Conservation (phyloP, 352 stramenopile genomes). For the Pythium rishiriense region DNA sequence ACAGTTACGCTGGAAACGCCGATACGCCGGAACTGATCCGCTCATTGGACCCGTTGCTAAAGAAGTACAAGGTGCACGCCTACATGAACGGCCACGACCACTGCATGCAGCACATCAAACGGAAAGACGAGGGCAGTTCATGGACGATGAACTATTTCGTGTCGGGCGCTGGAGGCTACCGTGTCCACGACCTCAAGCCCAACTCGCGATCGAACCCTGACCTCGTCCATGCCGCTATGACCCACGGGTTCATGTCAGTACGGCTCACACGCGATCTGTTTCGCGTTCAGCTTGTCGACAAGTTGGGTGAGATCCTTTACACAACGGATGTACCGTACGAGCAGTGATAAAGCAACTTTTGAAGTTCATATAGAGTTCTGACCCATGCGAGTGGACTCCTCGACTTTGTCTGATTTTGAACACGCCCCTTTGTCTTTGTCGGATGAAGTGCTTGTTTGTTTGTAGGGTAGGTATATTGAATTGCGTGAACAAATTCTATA, state of each 20-base stretch:
- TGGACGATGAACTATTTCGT: conserved; percentile 78
- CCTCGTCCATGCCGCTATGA: conserved; percentile 80
- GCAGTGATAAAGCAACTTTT: not conserved
- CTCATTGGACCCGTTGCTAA: conserved; percentile 66
- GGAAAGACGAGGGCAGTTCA: conserved; percentile 35
- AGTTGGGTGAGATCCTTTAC: conserved; percentile 71
- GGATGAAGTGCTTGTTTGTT: too few species aligned
- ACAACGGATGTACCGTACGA: conserved; percentile 73
- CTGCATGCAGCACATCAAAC: conserved; percentile 79
- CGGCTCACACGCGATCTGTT: conserved; percentile 65
- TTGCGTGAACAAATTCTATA: too few species aligned
- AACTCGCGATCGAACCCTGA: conserved; percentile 67
- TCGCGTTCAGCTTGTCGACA: conserved; percentile 76
- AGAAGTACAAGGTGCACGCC: conserved; percentile 82
- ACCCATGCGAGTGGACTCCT: too few species aligned
- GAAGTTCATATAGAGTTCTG: not conserved
- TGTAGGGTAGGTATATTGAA: too few species aligned
- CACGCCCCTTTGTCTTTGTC: too few species aligned
- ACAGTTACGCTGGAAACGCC: conserved; percentile 83
- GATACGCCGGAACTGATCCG: conserved; percentile 78
- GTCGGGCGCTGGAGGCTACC: conserved; percentile 76
- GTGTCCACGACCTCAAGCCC: conserved; percentile 62
- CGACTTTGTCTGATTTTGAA: too few species aligned
- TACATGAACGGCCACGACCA: conserved; percentile 90
- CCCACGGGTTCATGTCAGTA: conserved; percentile 85